phyloP scores from a whole-genome alignment of 2,329 filamentous ascomycete species.

The Microcera coccophila region DNA sequence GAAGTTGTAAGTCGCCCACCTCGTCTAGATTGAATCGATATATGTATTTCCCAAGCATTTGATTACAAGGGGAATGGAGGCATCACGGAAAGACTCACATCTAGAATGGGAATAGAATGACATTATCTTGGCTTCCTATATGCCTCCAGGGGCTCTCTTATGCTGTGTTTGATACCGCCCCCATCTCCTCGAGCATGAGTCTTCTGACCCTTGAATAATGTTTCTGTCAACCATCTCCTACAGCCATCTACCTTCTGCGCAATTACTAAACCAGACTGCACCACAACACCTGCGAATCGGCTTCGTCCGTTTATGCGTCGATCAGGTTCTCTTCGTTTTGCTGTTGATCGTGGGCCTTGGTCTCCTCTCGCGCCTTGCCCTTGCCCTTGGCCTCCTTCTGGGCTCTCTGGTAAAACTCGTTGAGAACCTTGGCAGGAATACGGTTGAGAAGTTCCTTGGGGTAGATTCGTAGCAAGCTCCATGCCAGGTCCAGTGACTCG shows the following conservation, averaged over 20 bases:
- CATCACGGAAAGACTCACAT: no score
- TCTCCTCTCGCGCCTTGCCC: conserved; percentile 51
- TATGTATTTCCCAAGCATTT: no score
- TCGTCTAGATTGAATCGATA: no score
- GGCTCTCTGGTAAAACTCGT: conserved; percentile 76
- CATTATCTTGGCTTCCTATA: conserved; percentile 32
- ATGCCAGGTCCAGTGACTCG: conserved; percentile 92
- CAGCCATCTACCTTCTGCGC: conserved; percentile 19
- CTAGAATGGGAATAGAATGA: conserved; percentile 20
- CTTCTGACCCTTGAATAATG: conserved; percentile 20
- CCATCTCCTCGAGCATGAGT: conserved; percentile 13
- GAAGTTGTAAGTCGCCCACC: no score
- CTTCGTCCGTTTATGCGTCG: conserved; percentile 46
- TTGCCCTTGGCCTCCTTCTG: conserved; percentile 60
- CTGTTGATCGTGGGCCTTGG: conserved; percentile 36
- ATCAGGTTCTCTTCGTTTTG: conserved; percentile 57
- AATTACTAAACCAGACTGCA: conserved; percentile 25
- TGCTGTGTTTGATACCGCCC: conserved; percentile 10
- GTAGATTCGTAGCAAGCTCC: conserved; percentile 94
- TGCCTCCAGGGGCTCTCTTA: conserved; percentile 25
- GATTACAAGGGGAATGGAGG: no score
- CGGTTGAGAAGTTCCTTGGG: conserved; percentile 98
- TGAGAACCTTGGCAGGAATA: conserved; percentile 76
- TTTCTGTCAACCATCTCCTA: conserved; percentile 20
- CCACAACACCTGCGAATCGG: conserved; percentile 19